These are phyloP conservation scores for Colletotrichum sp. DNA, from an alignment of 2,329 filamentous ascomycete genomes.

Conservation along the genomic window DNA sequence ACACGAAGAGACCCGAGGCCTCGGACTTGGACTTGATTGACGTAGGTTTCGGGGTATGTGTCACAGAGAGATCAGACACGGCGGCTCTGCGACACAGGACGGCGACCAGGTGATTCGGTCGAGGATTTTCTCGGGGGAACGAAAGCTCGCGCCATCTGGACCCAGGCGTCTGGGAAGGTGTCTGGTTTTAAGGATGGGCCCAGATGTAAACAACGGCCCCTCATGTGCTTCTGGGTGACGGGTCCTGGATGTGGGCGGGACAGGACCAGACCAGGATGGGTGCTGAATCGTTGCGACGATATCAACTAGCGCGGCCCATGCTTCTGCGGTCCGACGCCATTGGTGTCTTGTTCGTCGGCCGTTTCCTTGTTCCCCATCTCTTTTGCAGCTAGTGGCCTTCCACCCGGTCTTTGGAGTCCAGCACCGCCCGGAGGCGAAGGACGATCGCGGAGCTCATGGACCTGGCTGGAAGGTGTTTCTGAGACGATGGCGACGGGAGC, in stretches of 20 bases:
- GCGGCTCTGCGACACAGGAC: background rate
- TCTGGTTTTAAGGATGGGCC: background rate
- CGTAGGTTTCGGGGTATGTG: background rate
- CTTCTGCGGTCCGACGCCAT: background rate
- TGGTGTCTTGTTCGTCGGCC: background rate
- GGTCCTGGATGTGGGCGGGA: background rate
- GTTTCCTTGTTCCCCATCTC: background rate
- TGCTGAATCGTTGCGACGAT: conserved; percentile 7
- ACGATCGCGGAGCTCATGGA: background rate
- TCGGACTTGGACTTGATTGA: background rate
- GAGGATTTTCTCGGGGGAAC: background rate
- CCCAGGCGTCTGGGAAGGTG: background rate
- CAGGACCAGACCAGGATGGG: background rate
- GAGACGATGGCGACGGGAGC: background rate
- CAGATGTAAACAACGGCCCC: background rate
- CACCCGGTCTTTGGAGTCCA: background rate
- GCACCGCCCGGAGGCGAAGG: background rate
- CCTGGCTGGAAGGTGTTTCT: background rate
- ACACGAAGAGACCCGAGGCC: background rate
- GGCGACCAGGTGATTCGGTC: background rate
- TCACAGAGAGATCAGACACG: background rate
- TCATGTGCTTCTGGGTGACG: background rate
- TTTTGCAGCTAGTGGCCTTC: background rate
- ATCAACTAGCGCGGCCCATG: conserved; percentile 8
- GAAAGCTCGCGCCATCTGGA: background rate